Evolutionary conservation across 2,329 filamentous ascomycete genomes (phyloP), one percentile per base, ranked within the genome.

Genomic region (Dactylonectria estremocensis): DNA sequence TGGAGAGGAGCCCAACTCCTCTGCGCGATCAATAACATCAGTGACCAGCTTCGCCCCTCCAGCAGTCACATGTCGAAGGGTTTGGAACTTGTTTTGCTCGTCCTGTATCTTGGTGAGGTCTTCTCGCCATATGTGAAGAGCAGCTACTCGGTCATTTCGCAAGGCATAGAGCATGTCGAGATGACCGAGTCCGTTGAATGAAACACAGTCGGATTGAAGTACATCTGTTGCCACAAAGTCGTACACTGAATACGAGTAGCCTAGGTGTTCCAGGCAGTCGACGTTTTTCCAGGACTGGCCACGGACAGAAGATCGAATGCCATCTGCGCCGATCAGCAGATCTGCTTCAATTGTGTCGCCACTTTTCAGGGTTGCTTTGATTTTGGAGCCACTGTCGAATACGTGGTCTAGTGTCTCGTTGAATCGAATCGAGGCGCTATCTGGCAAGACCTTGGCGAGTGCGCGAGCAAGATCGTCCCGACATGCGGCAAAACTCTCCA

Each of bases 331-430:
- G 22, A 64, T 58, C 16, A 64, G 37, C 2, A 64, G 54, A 28
- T 64, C 61, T 13, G 46, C 61, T n/a, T 64, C 54, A n/a, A 64
- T 53, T 11, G 28, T 64, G 13, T 64, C 35, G n/a, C 61, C 61
- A 24, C 54, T 64, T 22, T 24, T n/a, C 5, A 64, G 46, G 3
- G 61, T 53, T 7, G 46, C 61, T 13, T 49, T 13, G 24, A 64
- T 48, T 16, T 58, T 58, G 18, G 16, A n/a, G 20, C 54, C 61
- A n/a, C 46, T 46, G 14, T 64, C 61, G 2, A n/a, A n/a, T 18
- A 58, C 11, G 8, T 53, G 33, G 5, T 22, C 24, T 8, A 64
- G 14, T 1, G 54, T 58, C 35, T 64, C 33, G 13, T 22, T 16
- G n/a, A 52, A 64, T 2, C 33, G 54, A 18, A 64, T 58, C 7